Base-by-base conservation (phyloP, 2,329 filamentous ascomycete species). In the Xylariaceae sp. region DNA sequence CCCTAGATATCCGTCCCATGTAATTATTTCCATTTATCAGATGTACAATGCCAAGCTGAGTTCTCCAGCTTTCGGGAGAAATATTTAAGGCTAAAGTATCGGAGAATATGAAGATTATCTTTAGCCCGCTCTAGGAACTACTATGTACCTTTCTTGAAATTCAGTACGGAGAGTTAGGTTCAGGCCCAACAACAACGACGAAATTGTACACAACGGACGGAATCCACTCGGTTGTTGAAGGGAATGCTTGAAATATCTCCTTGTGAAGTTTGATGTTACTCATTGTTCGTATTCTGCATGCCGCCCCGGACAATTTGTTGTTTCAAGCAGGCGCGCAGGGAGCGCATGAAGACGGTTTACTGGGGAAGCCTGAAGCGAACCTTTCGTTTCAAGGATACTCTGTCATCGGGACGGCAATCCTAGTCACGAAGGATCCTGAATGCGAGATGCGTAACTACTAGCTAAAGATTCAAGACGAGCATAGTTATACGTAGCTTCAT, bases 401-500 rank as follows among this genome's bases (percentile, higher is more conserved):
- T 19, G 54, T 42, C 15, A 52, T 56, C 57, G 13, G 32, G 55
- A 56, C 42, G 50, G 53, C 47, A 42, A 55, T 16, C 49, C 32
- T 26, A 36, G 43, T 21, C 22, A 16, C 22, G 44, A 41, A 51
- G 37, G 16, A 36, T 36, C 12, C 37, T 45, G 30, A 37, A 51
- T 53, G 41, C 51, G 43, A 45, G 46, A 48, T 49, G 42, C 21
- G 30, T 41, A 26, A 8, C 4, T 26, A 26, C 26, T 8, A n/a
- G n/a, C n/a, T n/a, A 26, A 26, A 8, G 26, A 10, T 7, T 15
- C 13, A 34, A 34, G 13, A 5, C 32, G 32, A 34, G 13, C 13
- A 34, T 34, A 34, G 32, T 12, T 10, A 13, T 26, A n/a, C n/a
- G n/a, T 26, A 15, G 10, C 48, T 41, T 47, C 37, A 37, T 29